Evolutionary conservation across 2,329 filamentous ascomycete species (phyloP).

Genomic region (Claviceps sp.): DNA sequence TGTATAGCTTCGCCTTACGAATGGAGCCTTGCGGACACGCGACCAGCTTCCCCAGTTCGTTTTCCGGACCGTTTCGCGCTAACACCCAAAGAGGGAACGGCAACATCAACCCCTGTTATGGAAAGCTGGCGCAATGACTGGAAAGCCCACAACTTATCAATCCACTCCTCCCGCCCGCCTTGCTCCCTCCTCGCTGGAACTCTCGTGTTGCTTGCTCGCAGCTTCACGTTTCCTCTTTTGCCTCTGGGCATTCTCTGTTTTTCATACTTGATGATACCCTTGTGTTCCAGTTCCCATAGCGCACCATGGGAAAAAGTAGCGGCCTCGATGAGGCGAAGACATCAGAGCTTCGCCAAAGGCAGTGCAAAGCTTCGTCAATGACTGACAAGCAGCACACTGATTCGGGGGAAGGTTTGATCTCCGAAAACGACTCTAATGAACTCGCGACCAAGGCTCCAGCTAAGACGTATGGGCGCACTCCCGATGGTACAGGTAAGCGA

Average conservation of each 20-base stretch:
- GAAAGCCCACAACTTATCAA: constrained; percentile 1
- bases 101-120: neutral
- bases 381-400: neutral
- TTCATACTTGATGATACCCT: neutral
- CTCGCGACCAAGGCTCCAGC: constrained; percentile 14
- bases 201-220: neutral
- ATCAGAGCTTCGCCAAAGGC: constrained; percentile 3
- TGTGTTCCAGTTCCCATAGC: neutral
- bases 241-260: neutral
- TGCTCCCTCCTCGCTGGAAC: neutral
- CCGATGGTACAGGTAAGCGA: constrained; percentile 72
- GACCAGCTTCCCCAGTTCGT: constrained; percentile 3
- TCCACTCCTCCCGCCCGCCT: neutral
- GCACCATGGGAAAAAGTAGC: neutral
- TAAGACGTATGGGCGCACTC: constrained; percentile 81
- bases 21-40: neutral
- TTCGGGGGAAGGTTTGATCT: neutral
- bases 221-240: neutral
- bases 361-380: neutral
- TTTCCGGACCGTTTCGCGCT: neutral
- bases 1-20: no score
- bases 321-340: constrained; percentile 3
- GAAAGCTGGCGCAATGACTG: neutral
- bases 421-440: constrained; percentile 1
- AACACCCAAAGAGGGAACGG: neutral